Conservation (phyloP, 108 stramenopile species). For the Conticribra guillardii region DNA sequence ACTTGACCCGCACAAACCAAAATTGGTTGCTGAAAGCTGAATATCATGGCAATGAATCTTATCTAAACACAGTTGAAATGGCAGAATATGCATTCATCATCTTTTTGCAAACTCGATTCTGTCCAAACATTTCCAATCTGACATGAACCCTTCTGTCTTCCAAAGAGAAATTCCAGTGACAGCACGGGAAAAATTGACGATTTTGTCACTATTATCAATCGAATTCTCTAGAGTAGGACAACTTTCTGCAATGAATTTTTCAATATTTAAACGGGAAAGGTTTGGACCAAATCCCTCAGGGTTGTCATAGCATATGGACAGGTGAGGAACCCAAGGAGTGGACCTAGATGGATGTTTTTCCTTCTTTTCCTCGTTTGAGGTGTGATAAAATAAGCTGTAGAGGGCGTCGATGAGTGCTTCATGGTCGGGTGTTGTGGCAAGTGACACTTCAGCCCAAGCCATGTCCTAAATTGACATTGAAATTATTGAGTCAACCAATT, state of each 20-base stretch:
- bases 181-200: constrained; percentile 17
- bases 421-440: constrained; percentile 42
- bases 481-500: no score
- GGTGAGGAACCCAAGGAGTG: constrained; percentile 37
- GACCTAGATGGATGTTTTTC: constrained; percentile 28
- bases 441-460: constrained; percentile 47
- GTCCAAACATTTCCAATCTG: constrained; percentile 45
- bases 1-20: no score
- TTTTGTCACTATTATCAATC: constrained; percentile 5
- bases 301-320: constrained; percentile 51
- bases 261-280: constrained; percentile 19
- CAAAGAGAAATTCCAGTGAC: constrained; percentile 41
- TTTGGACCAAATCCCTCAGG: constrained; percentile 30
- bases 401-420: constrained; percentile 32
- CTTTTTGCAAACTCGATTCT: constrained; percentile 18
- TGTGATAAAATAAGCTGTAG: constrained; percentile 24
- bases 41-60: no score
- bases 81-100: neutral
- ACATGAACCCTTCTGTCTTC: constrained; percentile 38
- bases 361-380: constrained; percentile 8
- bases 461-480: constrained; percentile 17
- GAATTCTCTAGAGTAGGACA: constrained; percentile 26
- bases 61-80: no score
- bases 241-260: constrained; percentile 22
- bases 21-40: no score